Evolutionary conservation across 441 rosid genomes (phyloP), one percentile per base, ranked within the genome.

Genomic region (Eruca vesicaria): DNA sequence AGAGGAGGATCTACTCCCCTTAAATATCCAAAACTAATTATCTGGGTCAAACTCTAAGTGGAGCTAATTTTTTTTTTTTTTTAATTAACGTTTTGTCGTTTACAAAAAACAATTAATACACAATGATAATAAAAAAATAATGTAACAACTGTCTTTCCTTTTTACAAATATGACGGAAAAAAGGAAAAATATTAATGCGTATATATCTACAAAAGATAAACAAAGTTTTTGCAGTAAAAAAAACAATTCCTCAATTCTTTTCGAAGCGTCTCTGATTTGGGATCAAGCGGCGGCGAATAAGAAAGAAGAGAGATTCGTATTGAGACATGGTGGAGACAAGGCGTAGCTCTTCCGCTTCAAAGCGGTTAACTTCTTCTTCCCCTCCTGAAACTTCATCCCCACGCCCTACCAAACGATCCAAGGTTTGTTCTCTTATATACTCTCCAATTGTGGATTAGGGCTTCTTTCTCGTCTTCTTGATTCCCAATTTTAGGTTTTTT

Each of bases 261-360:
- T 53, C 32, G 57, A 64, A 66, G 71, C 66, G 52, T 56, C 66
- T 74, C 66, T 66, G 16, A 14, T 60, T 21, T 15, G 53, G 53
- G 71, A 68, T 69, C 74, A 68, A 76, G 74, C 79, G 63, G 64
- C 55, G 68, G 14, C 57, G 58, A 57, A 36, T 21, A 68, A 20
- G 67, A 50, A 38, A 4, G 35, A 5, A 43, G 50, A 43, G 28
- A 61, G 20, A 29, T 64, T 31, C 43, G 43, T 28, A 26, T 15
- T 16, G 6, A 61, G 76, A 52, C 70, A 94, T 94, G 99, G 99
- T 94, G 16, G 96, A 92, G 73, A 94, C 99, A 20, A 82, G 99
- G 56, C n/a, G n/a, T n/a, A n/a, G n/a, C n/a, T n/a, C n/a, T n/a
- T n/a, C n/a, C n/a, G n/a, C 94, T 65, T 83, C 90, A 73, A 94